Conservation (phyloP, 371 early-diverging fungal genomes). For the Mortierella sp. region DNA sequence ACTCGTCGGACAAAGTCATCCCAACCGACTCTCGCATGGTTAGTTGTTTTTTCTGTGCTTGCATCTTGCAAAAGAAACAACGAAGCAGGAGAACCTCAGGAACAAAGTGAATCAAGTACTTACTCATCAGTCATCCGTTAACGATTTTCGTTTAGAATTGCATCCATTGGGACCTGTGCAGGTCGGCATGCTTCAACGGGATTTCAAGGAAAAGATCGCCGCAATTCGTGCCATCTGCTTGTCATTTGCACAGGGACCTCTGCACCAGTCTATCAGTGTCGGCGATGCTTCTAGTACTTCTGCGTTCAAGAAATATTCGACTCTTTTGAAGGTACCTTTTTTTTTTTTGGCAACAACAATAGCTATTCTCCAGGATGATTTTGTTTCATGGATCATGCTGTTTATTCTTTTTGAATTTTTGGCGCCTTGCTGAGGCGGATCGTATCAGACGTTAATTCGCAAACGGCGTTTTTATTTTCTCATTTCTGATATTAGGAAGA, state of each 20-base stretch:
- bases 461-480: background rate
- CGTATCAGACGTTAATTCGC: background rate
- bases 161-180: slow-evolving; percentile 72
- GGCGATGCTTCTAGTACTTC: slow-evolving; percentile 67
- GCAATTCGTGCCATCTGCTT: slow-evolving; percentile 69
- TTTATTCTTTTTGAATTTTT: background rate
- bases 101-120: background rate
- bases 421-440: background rate
- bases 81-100: too few species aligned
- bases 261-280: slow-evolving; percentile 72
- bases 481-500: slow-evolving; percentile 61
- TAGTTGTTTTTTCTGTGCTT: background rate
- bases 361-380: background rate
- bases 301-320: slow-evolving; percentile 70
- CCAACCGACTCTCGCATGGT: slow-evolving; percentile 45
- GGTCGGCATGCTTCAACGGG: slow-evolving; percentile 62
- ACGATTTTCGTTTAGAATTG: slow-evolving; percentile 49
- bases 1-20: slow-evolving; percentile 28
- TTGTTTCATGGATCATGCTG: background rate
- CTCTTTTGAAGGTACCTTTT: slow-evolving; percentile 63
- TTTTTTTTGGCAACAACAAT: too few species aligned
- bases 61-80: background rate
- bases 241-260: slow-evolving; percentile 71
- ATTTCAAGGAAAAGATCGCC: slow-evolving; percentile 66
- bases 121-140: background rate